These are phyloP conservation scores for Pterocarpus macrocarpus DNA, from an alignment of 306 rosid genomes.

Conservation along the genomic window DNA sequence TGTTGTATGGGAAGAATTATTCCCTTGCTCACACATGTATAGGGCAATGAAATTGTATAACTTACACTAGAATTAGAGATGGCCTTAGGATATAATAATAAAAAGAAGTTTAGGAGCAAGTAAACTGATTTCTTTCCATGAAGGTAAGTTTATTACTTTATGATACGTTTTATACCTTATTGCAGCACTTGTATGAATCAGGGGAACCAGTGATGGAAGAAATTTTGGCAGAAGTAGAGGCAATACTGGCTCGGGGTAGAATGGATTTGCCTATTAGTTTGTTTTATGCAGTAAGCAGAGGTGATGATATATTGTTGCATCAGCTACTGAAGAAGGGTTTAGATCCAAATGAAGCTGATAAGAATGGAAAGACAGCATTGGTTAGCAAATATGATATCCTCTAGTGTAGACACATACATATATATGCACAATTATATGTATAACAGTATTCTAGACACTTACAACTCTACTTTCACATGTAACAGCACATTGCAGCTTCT, in stretches of 20 bases:
- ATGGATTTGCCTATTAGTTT: slow-evolving; percentile 68
- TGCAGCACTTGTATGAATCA: slow-evolving; percentile 62
- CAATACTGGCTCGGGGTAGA: slow-evolving; percentile 65
- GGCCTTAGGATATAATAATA: background rate
- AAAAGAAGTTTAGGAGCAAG: background rate
- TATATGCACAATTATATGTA: background rate
- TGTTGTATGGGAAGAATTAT: no score
- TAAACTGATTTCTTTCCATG: background rate
- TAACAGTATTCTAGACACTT: slow-evolving; percentile 3
- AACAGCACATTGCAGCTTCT: slow-evolving; percentile 76
- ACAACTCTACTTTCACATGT: slow-evolving; percentile 27
- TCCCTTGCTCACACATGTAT: no score
- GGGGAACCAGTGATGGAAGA: slow-evolving; percentile 54
- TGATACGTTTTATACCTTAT: slow-evolving; percentile 3
- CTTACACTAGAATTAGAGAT: slow-evolving; percentile 1
- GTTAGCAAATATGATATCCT: slow-evolving; percentile 48
- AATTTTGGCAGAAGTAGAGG: slow-evolving; percentile 65
- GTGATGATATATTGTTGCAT: slow-evolving; percentile 58
- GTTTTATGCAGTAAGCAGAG: slow-evolving; percentile 70
- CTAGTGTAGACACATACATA: background rate
- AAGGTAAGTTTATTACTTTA: slow-evolving; percentile 11
- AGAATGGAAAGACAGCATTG: slow-evolving; percentile 66
- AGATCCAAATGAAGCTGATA: slow-evolving; percentile 73
- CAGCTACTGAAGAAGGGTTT: slow-evolving; percentile 64
- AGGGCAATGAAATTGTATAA: background rate